Conservation (phyloP, 139 green algal species). For the Closterium sp. region DNA sequence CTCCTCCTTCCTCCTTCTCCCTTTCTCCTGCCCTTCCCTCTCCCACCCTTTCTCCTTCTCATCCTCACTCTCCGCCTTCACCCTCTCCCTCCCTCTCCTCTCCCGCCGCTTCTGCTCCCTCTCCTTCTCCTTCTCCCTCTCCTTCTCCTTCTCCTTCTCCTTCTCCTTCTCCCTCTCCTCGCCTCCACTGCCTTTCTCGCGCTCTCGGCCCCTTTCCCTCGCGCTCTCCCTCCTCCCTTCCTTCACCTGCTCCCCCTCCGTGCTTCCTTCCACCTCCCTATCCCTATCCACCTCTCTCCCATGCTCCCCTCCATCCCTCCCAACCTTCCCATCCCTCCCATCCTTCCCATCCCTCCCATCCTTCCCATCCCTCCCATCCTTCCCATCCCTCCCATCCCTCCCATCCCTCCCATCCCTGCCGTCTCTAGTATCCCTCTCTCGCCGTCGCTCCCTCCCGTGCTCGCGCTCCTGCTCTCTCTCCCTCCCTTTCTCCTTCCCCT, state of each 20-base stretch:
- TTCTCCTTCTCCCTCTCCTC: background rate
- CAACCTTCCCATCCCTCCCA: background rate
- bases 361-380: background rate
- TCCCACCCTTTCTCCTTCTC: background rate
- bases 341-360: background rate
- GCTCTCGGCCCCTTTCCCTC: background rate
- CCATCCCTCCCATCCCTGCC: background rate
- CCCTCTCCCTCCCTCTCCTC: background rate
- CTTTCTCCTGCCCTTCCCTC: background rate
- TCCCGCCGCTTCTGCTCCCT: background rate
- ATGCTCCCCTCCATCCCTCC: background rate
- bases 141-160: background rate
- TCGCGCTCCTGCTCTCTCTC: background rate
- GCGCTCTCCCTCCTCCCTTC: background rate
- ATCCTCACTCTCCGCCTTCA: background rate
- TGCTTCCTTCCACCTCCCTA: background rate
- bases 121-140: background rate
- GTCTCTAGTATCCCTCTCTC: background rate
- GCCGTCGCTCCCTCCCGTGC: background rate
- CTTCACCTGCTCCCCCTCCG: background rate
- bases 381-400: background rate
- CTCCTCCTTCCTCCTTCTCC: background rate
- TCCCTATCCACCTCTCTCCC: background rate
- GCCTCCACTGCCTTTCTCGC: background rate
- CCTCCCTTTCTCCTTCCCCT: background rate